Evolutionary conservation across 169 alveolate species (phyloP), one percentile per base, ranked within the genome.

Genomic region (Perkinsus olseni): DNA sequence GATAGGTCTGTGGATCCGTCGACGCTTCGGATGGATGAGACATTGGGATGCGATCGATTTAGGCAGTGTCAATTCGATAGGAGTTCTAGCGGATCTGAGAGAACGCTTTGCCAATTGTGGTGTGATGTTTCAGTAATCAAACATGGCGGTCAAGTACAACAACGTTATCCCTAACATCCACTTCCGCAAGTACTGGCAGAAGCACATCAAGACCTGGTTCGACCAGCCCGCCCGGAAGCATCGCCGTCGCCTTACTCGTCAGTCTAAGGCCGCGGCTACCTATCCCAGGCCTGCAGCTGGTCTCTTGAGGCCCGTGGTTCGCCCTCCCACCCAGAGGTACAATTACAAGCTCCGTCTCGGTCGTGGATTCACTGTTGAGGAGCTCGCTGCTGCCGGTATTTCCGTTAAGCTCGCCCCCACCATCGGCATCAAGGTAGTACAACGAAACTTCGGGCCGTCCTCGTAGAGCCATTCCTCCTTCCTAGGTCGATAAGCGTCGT

Each of bases 301-400:
- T 92, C 96, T 96, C 95, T 96, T 98, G 94, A 97, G 99, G 62
- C 99, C 99, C 20, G 93, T 98, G 36, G 99, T 98, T 48, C 99
- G 97, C 93, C 98, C 98, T 92, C 99, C 99, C 90, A 99, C 99
- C 36, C 98, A 98, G 91, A 98, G 99, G 94, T 99, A 99, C 98
- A 99, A 99, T 97, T 95, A 96, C 96, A 99, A 98, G 97, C 95
- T 98, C 38, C 98, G 99, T 93, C 95, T 97, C 91, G 99, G 99
- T 94, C 96, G 99, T 93, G 99, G 99, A 90, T 99, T 99, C 98
- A 98, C 99, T 37, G 96, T 98, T 34, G 98, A 98, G 94, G 99
- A 99, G 97, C 96, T 99, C 1, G 74, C 94, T 91, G 96, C 95
- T 1, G 99, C 99, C 50, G 99, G 99, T 93, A 93, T 99, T 94